Evolutionary conservation across 1,284 basidiomycete species (phyloP), one percentile per base, ranked within the genome.

Genomic region (Ganoderma leucocontextum): DNA sequence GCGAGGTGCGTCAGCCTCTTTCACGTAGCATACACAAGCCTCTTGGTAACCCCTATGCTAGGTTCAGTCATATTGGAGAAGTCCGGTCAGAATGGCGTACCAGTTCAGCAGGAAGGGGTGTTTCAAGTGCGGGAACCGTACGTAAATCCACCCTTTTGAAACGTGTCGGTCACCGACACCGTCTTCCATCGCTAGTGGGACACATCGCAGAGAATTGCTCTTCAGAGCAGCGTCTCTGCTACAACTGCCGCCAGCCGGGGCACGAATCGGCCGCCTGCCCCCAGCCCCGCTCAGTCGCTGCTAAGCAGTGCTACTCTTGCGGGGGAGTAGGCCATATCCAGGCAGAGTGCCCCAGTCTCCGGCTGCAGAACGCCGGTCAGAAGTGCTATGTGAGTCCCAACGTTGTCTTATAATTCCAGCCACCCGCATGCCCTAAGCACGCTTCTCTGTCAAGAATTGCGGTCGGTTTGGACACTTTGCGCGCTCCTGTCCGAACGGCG

Each of bases 191-290:
- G 63, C 12, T 72, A 94, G 94, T 96, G 78, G 95, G 94, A 63
- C 95, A 96, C 82, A 93, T 96, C 77, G 95, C 95, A 74, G 95
- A 95, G 84, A 92, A 91, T 77, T 97, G 95, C 80, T 87, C 93
- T 65, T 94, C 93, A 71, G 91, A 93, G 75, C 89, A 92, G 79
- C 89, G 94, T 74, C 88, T 97, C 70, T 97, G 95, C 84, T 97
- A 95, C 84, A 97, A 96, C 80, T 97, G 95, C 80, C 89, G 92
- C 75, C 91, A 94, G 80, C 93, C 94, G 17, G 95, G 95, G 33
- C 95, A 97, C 78, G 95, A 97, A 82, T 95, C 93, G 47, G 91
- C 91, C 70, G 90, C 91, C 68, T 97, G 95, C 80, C 93, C 95
- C 58, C 89, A 90, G 75, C 95, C 95, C 62, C 89, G 94, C 72